Evolutionary conservation across 495 filamentous ascomycete genomes (phyloP), one percentile per base, ranked within the genome.

Genomic region (Talaromyces liani): DNA sequence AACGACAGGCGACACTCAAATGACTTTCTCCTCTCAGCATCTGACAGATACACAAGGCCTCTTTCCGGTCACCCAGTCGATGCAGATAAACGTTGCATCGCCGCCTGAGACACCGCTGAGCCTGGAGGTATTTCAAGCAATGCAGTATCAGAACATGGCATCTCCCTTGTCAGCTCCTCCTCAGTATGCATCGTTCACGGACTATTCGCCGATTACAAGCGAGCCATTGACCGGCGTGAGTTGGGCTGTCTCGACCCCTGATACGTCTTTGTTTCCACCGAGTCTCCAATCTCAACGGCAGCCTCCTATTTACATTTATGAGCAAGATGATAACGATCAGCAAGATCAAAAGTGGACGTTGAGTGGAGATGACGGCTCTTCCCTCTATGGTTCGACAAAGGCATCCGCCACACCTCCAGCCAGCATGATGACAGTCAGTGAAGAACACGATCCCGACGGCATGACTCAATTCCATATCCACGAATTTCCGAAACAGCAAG

Each of bases 141-240:
- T 78, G 62, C 68, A 69, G 10, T 80, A 78, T 39, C 75, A 77
- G 16, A 69, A 67, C 51, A 69, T 74, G 1, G 72, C 70, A 22
- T 75, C 79, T 2, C 77, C 79, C 1, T 74, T 80, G 73, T 81
- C 79, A 24, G 77, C 79, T 16, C 79, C 79, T 12, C 72, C 77
- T 36, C 77, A 81, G 36, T 75, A 76, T 60, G 71, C 73, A 9
- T 71, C 66, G 10, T 81, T 80, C 60, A 72, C 73, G 6, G 79
- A 82, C 29, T 78, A 81, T 58, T 63, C 71, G 5, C 60, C 63
- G 54, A 72, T 71, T 56, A 72, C 74, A 25, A 63, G 64, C 54
- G 47, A 69, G 31, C 71, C 74, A 31, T 63, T 77, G 68, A 73
- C 73, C 2, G 73, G 72, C 25, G 69, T 75, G 12, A 79, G 77